Evolutionary conservation across 257 asterid genomes (phyloP).

Genomic region (Asclepias syriaca): DNA sequence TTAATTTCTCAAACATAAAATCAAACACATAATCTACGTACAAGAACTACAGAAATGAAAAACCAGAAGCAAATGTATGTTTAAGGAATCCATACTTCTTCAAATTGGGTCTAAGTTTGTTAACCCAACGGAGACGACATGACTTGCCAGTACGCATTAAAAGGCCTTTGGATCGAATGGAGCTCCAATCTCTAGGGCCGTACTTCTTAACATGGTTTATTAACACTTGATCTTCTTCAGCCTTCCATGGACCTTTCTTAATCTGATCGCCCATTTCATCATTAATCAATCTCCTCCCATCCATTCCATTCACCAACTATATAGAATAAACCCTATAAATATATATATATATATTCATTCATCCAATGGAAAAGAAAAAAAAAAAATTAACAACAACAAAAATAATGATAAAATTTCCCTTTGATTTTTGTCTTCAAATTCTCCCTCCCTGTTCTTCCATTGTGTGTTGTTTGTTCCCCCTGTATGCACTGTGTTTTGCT

Average conservation of each 20-base stretch:
- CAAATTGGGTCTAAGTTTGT: conserved; percentile 86
- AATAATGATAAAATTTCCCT: no score
- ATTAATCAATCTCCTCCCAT: conserved; percentile 29
- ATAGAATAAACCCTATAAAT: no score
- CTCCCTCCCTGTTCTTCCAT: not conserved
- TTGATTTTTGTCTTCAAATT: not conserved
- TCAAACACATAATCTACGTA: not conserved
- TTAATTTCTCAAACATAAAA: no score
- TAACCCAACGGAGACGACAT: conserved; percentile 97
- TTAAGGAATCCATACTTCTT: conserved; percentile 17
- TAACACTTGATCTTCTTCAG: conserved; percentile 77
- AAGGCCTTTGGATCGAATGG: conserved; percentile 99
- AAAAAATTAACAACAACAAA: no score
- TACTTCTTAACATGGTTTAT: conserved; percentile 56
- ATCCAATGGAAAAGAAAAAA: no score
- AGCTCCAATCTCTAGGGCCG: conserved; percentile 94
- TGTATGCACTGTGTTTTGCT: not conserved
- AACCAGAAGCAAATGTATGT: no score
- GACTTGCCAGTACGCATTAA: conserved; percentile 87
- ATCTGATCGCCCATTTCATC: conserved; percentile 44
- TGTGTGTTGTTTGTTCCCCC: not conserved
- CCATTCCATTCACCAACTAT: conserved; percentile 18
- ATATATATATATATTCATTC: no score
- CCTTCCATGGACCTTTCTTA: conserved; percentile 94
- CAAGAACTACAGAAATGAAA: not conserved